Percentiles rank a stretch among this genome's conserved stretches.
These are phyloP conservation scores for Penicillium flavigenum DNA, from an alignment of 495 filamentous ascomycete species.

Conservation along the genomic window DNA sequence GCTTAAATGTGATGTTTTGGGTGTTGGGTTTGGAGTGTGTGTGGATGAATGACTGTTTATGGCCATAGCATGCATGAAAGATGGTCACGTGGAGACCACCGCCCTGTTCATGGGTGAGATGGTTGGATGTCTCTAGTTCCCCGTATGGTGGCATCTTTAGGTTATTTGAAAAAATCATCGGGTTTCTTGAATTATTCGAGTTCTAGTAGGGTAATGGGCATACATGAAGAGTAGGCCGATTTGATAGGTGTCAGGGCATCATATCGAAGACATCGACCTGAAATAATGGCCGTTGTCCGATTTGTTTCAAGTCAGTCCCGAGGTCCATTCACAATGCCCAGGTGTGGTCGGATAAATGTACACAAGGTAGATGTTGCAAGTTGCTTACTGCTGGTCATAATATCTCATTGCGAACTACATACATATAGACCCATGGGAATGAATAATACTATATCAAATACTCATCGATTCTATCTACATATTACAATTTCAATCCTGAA, in stretches of 20 bases:
- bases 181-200: conserved; percentile 32
- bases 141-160: conserved; percentile 48
- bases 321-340: background rate
- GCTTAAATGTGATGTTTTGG: conserved; percentile 51
- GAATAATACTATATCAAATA: too few species aligned
- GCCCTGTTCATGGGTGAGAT: conserved; percentile 40
- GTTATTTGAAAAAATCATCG: conserved; percentile 48
- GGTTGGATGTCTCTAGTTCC: conserved; percentile 49
- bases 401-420: background rate
- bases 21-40: conserved; percentile 45
- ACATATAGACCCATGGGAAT: background rate
- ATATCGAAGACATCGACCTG: background rate
- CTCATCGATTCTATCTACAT: background rate
- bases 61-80: conserved; percentile 51
- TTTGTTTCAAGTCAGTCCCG: background rate
- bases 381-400: background rate
- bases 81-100: conserved; percentile 43
- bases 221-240: background rate
- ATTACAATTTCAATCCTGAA: background rate
- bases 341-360: background rate
- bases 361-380: background rate
- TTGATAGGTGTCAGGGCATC: background rate
- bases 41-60: conserved; percentile 50
- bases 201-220: conserved; percentile 9
- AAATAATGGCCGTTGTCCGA: background rate